A percentile compares a stretch with the other conserved stretches of the same genome.
These are phyloP conservation scores for Sugiyamaella neomexicana DNA, from an alignment of 1,139 yeast genomes.

Conservation along the genomic window DNA sequence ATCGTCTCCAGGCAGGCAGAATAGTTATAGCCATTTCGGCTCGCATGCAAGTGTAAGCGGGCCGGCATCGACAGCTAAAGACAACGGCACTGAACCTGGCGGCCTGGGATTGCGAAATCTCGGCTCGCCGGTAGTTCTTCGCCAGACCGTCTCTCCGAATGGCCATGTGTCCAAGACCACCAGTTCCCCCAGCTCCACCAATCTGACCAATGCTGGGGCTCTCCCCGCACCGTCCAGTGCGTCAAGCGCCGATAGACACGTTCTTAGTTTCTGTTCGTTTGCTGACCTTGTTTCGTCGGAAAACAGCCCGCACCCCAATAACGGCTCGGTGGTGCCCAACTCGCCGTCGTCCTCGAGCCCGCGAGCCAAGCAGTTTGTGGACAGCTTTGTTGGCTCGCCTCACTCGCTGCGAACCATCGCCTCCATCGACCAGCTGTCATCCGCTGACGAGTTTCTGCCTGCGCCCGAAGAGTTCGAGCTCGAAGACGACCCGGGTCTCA, in stretches of 20 bases:
- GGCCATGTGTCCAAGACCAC: background rate
- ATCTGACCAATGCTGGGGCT: no score
- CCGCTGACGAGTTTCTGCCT: conserved; percentile 8
- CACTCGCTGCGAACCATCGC: conserved; percentile 8
- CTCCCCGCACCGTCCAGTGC: background rate
- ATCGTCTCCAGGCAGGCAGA: conserved; percentile 9
- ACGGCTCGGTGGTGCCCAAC: background rate
- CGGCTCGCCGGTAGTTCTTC: background rate
- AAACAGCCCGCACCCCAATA: conserved; percentile 4
- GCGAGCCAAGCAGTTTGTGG: conserved; percentile 9
- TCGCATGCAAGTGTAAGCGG: background rate
- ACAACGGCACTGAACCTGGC: background rate
- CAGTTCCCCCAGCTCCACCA: conserved; percentile 1
- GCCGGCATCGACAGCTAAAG: background rate
- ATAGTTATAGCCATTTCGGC: conserved; percentile 3
- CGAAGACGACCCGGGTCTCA: conserved; percentile 28
- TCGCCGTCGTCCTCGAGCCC: conserved; percentile 15
- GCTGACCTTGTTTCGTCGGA: conserved; percentile 58
- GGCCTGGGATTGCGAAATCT: conserved; percentile 11
- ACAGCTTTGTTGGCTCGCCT: conserved; percentile 3
- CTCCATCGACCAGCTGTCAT: background rate
- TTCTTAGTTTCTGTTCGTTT: conserved; percentile 69
- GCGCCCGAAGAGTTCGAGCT: conserved; percentile 13
- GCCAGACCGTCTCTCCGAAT: background rate
- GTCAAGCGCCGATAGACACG: conserved; percentile 38